Conservation (phyloP, 768 basidiomycete species). For the Boletus subcaerulescens region DNA sequence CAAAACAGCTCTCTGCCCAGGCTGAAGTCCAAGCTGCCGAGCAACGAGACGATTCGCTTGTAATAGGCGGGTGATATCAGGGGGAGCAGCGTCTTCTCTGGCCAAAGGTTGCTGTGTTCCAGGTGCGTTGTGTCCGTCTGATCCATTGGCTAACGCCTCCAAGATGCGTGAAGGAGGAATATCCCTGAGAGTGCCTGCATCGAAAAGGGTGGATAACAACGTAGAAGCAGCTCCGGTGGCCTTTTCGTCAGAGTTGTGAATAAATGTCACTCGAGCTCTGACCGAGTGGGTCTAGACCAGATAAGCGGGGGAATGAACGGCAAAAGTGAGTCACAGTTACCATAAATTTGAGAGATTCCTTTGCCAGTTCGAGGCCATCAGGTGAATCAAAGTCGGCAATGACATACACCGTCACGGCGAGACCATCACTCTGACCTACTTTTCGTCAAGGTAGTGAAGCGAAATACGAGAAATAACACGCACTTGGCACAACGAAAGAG, state of each 20-base stretch:
- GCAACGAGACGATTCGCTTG: constrained; percentile 46
- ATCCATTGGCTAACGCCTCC: constrained; percentile 5
- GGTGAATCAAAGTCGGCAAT: constrained; percentile 75
- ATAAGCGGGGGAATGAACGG: neutral
- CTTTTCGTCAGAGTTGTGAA: constrained; percentile 60
- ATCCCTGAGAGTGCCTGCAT: constrained; percentile 37
- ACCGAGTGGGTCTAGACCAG: constrained; percentile 41
- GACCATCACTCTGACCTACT: constrained; percentile 13
- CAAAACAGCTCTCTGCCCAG: constrained; percentile 62
- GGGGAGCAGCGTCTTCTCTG: constrained; percentile 26
- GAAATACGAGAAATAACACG: constrained; percentile 16
- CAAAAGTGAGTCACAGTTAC: constrained; percentile 38
- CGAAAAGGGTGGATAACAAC: constrained; percentile 49
- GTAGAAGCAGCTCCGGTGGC: constrained; percentile 34
- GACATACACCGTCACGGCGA: constrained; percentile 55
- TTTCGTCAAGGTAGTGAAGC: constrained; percentile 3
- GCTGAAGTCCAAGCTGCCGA: constrained; percentile 53
- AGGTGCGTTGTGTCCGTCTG: constrained; percentile 6
- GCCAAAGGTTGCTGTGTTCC: constrained; percentile 39
- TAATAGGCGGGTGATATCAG: constrained; percentile 34
- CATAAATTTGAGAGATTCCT: constrained; percentile 61
- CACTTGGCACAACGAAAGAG: constrained; percentile 66
- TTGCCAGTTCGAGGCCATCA: constrained; percentile 56
- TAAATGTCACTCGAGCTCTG: constrained; percentile 63
- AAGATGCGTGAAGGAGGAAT: constrained; percentile 15